Evolutionary conservation across 352 stramenopile species (phyloP), one percentile per base, ranked within the genome.

Genomic region (Phytophthora europaea): DNA sequence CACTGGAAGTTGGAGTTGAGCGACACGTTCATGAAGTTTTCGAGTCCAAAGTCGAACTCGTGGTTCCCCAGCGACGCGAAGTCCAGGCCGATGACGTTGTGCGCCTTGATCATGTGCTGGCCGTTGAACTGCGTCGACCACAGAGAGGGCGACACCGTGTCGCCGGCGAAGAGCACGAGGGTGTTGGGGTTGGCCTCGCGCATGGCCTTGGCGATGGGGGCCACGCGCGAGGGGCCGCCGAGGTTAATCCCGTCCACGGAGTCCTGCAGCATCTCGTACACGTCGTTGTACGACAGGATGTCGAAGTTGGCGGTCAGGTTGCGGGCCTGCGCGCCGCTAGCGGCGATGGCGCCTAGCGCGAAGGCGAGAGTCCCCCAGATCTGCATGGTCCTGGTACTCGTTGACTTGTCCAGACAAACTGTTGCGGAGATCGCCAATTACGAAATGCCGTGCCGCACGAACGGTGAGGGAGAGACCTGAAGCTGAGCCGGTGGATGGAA

Each of bases 141-240:
- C 36, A 95, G 85, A 69, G 88, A 94, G 23, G 88, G 88, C n/a
- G 84, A 91, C 67, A 95, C 91, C 10, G 88, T 95, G 65, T 95
- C 88, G 1, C 88, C 86, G 0, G 88, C 84, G 57, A 95, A 94
- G 18, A 95, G 73, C 74, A 95, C 88, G 51, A 95, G 77, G 50
- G 70, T 90, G 64, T 93, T 93, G 23, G 81, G 74, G 73, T 91
- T 91, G 33, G 75, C 74, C 6, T 61, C 61, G 12, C 78, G 77
- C 81, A 95, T 90, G 55, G 73, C 79, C 51, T 84, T 81, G n/a
- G 78, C 86, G 23, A 95, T 67, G 0, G 85, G 83, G 6, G 94
- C 79, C 34, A 95, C 85, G 13, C 85, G 88, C n/a, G 88, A 94
- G 6, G 88, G 88, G 16, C 88, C 85, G 23, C 88, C 88, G 26